These are phyloP conservation scores for Cronartium quercuum DNA, from an alignment of 1,284 basidiomycete genomes.

Conservation along the genomic window DNA sequence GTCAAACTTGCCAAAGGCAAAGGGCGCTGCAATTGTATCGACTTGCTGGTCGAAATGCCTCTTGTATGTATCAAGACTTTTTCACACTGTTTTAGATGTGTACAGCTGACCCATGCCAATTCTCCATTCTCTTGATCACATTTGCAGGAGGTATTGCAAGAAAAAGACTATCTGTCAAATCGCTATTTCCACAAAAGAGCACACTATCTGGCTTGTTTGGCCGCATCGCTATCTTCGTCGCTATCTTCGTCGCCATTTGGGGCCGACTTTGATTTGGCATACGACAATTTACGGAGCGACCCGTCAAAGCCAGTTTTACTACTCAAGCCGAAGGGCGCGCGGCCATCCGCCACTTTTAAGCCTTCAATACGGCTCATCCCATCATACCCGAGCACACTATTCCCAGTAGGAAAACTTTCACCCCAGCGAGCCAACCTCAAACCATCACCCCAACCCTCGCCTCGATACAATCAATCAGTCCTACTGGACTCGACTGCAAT, in stretches of 20 bases:
- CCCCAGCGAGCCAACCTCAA: constrained; percentile 65
- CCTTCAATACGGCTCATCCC: constrained; percentile 57
- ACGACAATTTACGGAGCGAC: constrained; percentile 61
- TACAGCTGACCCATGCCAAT: background rate
- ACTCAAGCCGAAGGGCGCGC: constrained; percentile 53
- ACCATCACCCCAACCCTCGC: constrained; percentile 59
- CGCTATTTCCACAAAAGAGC: constrained; percentile 89
- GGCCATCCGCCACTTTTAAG: constrained; percentile 44
- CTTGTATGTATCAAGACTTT: constrained; percentile 3
- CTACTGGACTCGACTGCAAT: constrained; percentile 52
- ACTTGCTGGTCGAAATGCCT: constrained; percentile 42
- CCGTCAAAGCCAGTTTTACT: constrained; percentile 65
- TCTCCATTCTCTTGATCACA: background rate
- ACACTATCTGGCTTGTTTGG: constrained; percentile 79
- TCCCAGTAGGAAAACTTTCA: constrained; percentile 62
- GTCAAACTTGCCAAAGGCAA: constrained; percentile 45
- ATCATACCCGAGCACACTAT: constrained; percentile 70
- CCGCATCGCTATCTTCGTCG: constrained; percentile 57
- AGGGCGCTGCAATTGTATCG: constrained; percentile 46
- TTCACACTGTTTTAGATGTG: background rate
- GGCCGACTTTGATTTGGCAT: constrained; percentile 58
- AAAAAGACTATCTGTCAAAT: constrained; percentile 85
- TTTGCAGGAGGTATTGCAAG: constrained; percentile 69
- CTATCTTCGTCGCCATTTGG: no score
- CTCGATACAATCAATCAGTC: constrained; percentile 79